Base-by-base conservation (phyloP, 176 grass and related monocot genomes). In the Secale cereale region DNA sequence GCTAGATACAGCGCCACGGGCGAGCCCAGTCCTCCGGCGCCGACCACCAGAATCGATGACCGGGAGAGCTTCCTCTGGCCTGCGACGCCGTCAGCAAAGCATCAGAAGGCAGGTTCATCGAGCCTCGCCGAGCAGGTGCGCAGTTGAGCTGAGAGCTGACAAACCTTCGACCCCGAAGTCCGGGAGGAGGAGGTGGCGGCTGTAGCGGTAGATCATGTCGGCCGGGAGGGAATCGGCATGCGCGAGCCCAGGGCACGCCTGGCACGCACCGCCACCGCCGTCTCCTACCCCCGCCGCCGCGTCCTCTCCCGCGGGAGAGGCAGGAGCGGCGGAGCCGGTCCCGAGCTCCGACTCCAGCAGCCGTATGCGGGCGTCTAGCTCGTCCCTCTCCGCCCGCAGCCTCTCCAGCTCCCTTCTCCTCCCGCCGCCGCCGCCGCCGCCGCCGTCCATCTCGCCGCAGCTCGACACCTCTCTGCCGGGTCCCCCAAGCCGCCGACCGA, bases 91-190 rank as follows among this genome's bases (percentile, higher is more conserved):
- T 54, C 3, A 28, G 59, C 19, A 12, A 81, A 70, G 46, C 25
- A 22, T 90, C 57, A 88, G 30, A 72, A 64, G 11, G 37, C 16
- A 57, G 52, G 52, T 22, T 57, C 28, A 6, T 13, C 10, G 31
- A 78, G 27, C 3, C 15, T 3, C 19, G 2, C 31, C 35, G 23
- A 73, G 23, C 3, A 65, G 46, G 4, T 12, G 11, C 19, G 37
- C 10, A 32, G 66, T 26, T 70, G 57, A 68, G 45, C 37, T 72
- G 69, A 56, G 68, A 25, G 69, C 59, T 19, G 32, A 35, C 65
- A 50, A 41, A 95, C 95, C 93, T 95, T 93, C 81, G 33, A 95
- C 89, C 4, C 93, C 96, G 75, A 98, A 95, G 86, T 98, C 91
- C 36, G 91, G 89, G 27, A 98, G 95, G 70, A 98, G 78, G 61